Percentiles rank a stretch among this genome's conserved stretches.
Conservation (phyloP, 257 asterid genomes). For the Solanum arcanum region DNA sequence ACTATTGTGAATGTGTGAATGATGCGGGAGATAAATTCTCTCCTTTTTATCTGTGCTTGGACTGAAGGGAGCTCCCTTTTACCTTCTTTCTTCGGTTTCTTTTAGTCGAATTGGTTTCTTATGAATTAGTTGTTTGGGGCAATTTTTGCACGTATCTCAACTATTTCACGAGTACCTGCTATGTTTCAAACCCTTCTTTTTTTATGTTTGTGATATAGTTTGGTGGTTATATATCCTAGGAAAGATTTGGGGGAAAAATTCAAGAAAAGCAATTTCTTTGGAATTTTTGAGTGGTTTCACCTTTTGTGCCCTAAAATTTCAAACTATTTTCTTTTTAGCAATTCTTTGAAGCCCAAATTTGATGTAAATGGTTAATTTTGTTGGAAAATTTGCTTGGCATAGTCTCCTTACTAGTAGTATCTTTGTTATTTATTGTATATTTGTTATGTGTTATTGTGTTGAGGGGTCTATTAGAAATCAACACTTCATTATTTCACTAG, state of each 20-base stretch:
- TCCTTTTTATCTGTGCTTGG: conserved; percentile 54
- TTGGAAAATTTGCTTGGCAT: not conserved
- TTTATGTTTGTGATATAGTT: not conserved
- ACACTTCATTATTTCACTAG: not conserved
- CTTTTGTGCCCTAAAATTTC: not conserved
- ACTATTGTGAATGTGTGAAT: conserved; percentile 59
- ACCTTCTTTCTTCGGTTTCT: not conserved
- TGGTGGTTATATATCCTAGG: not conserved
- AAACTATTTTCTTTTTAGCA: not conserved
- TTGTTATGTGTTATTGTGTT: not conserved
- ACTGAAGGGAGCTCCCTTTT: conserved; percentile 95
- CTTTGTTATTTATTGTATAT: not conserved
- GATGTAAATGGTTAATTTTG: not conserved
- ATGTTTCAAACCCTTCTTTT: not conserved
- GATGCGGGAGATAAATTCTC: conserved; percentile 66
- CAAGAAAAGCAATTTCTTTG: not conserved
- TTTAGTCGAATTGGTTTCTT: not conserved
- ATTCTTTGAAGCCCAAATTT: not conserved
- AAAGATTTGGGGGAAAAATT: not conserved
- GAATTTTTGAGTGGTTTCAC: not conserved
- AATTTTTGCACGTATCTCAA: not conserved
- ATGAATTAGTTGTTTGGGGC: not conserved
- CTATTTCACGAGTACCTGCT: not conserved
- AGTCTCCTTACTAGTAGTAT: not conserved
- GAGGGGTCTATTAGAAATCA: not conserved